Base-by-base conservation (phyloP, 73 alveolate species). In the Paramecium bursaria region DNA sequence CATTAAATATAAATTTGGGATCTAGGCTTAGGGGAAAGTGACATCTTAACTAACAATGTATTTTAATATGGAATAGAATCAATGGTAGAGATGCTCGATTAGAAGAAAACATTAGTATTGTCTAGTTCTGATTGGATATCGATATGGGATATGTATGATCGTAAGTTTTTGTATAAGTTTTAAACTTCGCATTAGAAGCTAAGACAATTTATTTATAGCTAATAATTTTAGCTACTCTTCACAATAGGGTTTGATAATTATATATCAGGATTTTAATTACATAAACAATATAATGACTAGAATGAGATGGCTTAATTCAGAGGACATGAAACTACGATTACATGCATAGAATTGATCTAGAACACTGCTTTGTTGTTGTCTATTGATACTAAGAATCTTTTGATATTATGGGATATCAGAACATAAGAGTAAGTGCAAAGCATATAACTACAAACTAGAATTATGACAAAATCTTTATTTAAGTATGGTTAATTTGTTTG, bases 121-220 rank as follows among this genome's bases (percentile, higher is more conserved):
- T 67, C 33, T 9, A 19, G 44, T 21, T 57, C 82, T 35, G 22
- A 31, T 15, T 25, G 19, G 0, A 67, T 67, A 35, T 30, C 57
- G 17, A 39, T 53, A 39, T 67, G 82, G 82, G 82, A 67, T 67
- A 31, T 67, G 53, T 67, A 39, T 67, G 82, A 67, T 39, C 44
- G 44, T 7, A 67, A 39, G 9, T 67, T 35, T 14, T 14, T 67
- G 27, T 67, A 39, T 67, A 67, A 42, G 27, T 67, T 67, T 67
- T 7, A 31, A 42, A 47, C 35, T 39, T 19, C 13, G 21, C 82
- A 67, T 67, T 10, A 31, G 44, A 67, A 21, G 44, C 39, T 67
- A 27, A 31, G 19, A 11, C n/a, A 67, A 67, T 25, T 67, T 5
- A 42, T 67, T 3, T 35, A 57, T 35, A 33, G 60, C 21, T 21